Percentiles rank a stretch among this genome's conserved stretches.
Evolutionary conservation across 2,329 filamentous ascomycete species (phyloP).

Genomic region (Trichoderma sp.): DNA sequence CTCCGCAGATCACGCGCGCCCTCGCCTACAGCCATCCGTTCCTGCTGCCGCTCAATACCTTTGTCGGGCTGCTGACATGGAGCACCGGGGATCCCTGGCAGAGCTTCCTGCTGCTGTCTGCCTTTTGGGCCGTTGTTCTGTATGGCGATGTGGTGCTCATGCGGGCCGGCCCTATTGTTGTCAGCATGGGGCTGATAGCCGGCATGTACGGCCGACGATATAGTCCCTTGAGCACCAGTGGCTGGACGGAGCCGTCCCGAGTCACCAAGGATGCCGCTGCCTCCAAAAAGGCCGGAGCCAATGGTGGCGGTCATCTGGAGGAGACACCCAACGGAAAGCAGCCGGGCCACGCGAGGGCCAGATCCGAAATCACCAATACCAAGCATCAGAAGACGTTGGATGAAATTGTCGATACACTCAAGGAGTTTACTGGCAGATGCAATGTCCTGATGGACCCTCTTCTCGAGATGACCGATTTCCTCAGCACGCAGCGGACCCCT

Average conservation of each 20-base stretch:
- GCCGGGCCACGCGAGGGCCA: constrained; percentile 46
- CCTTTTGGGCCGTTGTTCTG: constrained; percentile 82
- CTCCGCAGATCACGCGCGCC: constrained; percentile 89
- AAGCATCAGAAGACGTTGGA: constrained; percentile 92
- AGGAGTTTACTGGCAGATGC: constrained; percentile 86
- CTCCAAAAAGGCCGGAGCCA: constrained; percentile 26
- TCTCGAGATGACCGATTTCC: constrained; percentile 84
- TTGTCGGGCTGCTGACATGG: constrained; percentile 88
- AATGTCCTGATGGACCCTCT: constrained; percentile 91
- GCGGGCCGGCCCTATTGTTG: constrained; percentile 78
- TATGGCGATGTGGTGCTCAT: constrained; percentile 85
- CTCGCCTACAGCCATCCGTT: constrained; percentile 96
- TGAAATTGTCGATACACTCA: constrained; percentile 93
- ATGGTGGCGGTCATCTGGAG: constrained; percentile 33
- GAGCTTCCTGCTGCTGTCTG: constrained; percentile 84
- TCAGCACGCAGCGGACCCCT: constrained; percentile 86
- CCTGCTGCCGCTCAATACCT: constrained; percentile 81
- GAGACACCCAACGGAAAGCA: constrained; percentile 34
- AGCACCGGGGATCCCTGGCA: constrained; percentile 94
- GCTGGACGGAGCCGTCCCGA: constrained; percentile 60
- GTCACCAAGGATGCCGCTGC: constrained; percentile 35
- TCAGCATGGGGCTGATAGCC: constrained; percentile 76
- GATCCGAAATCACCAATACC: constrained; percentile 63
- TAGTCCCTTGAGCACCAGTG: constrained; percentile 85
- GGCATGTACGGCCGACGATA: constrained; percentile 93